These are phyloP conservation scores for Monilinia vaccinii-corymbosi DNA, from an alignment of 2,329 filamentous ascomycete genomes.

Conservation along the genomic window DNA sequence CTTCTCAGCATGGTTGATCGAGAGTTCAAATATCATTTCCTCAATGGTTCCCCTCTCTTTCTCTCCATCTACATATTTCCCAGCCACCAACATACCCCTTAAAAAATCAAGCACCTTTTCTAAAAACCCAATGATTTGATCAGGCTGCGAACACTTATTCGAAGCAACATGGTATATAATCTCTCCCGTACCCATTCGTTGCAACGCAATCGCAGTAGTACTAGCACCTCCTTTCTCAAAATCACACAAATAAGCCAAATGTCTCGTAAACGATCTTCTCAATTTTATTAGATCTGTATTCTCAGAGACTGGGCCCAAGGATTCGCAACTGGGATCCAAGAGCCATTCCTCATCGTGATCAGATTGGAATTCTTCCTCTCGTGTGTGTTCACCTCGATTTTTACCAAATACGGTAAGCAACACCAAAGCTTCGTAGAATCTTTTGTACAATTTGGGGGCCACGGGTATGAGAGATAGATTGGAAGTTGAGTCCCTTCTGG, in stretches of 20 bases:
- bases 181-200: slow-evolving; percentile 26
- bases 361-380: slow-evolving; percentile 5
- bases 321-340: neutral
- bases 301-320: slow-evolving; percentile 12
- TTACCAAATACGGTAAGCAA: slow-evolving; percentile 29
- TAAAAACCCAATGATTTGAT: neutral
- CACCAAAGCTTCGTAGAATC: slow-evolving; percentile 34
- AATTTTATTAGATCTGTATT: neutral
- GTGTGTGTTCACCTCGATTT: slow-evolving; percentile 24
- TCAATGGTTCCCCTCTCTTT: neutral
- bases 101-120: neutral
- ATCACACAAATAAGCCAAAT: slow-evolving; percentile 39
- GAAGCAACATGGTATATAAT: slow-evolving; percentile 37
- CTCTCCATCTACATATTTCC: neutral
- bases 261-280: slow-evolving; percentile 29
- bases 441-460: slow-evolving; percentile 17
- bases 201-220: slow-evolving; percentile 37
- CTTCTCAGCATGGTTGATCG: neutral
- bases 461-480: neutral
- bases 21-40: neutral
- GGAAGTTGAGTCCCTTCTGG: neutral
- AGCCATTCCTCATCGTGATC: neutral
- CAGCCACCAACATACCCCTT: neutral
- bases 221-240: slow-evolving; percentile 37
- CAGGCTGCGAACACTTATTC: slow-evolving; percentile 24